Percentiles rank a stretch among this genome's conserved stretches.
phyloP scores from a whole-genome alignment of 2,329 filamentous ascomycete species.

The Hypoxylon sp. region DNA sequence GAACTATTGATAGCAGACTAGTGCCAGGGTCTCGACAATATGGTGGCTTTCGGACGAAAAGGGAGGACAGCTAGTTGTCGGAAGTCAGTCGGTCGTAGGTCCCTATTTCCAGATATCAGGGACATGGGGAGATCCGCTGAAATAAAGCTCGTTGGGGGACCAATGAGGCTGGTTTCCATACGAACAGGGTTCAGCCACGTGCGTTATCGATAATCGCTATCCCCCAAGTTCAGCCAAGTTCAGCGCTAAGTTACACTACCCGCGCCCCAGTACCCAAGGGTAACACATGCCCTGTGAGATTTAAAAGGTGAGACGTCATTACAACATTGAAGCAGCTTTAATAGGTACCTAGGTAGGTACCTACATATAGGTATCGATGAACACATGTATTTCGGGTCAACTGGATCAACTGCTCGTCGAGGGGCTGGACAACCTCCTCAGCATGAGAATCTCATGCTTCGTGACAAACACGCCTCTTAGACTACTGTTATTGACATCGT shows the following conservation, averaged over 20 bases:
- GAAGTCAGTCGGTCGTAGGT: constrained; percentile 15
- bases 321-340: neutral
- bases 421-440: constrained; percentile 33
- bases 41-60: constrained; percentile 6
- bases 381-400: no score
- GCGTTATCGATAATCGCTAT: constrained; percentile 22
- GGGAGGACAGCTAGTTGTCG: constrained; percentile 8
- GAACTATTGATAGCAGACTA: neutral
- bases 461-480: constrained; percentile 61
- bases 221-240: neutral
- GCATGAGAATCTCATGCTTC: constrained; percentile 63
- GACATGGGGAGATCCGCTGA: constrained; percentile 10
- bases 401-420: constrained; percentile 47
- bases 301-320: constrained; percentile 18
- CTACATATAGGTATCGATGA: no score
- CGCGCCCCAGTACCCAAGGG: no score
- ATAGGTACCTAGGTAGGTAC: constrained; percentile 10
- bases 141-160: constrained; percentile 12
- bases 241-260: no score
- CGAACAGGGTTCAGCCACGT: constrained; percentile 6
- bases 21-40: neutral
- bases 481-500: constrained; percentile 40
- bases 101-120: constrained; percentile 16
- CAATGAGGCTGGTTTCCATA: constrained; percentile 20
- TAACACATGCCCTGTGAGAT: constrained; percentile 1